A percentile compares a stretch with the other conserved stretches of the same genome.
Conservation (phyloP, 768 basidiomycete species). For the Fomitopsis pulvina region DNA sequence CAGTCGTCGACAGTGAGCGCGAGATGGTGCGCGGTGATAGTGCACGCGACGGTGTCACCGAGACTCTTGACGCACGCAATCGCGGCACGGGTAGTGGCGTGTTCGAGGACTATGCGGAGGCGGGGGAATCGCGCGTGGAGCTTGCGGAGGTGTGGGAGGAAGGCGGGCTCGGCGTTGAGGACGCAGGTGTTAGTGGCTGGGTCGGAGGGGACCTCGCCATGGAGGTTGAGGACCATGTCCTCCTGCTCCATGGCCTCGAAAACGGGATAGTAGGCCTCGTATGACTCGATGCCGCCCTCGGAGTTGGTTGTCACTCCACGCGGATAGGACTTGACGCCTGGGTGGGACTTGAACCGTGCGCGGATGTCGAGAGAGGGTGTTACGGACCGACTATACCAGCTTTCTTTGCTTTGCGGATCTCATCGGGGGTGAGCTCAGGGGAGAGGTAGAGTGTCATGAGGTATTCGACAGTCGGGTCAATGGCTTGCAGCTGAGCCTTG, state of each 20-base stretch:
- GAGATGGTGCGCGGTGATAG: conserved; percentile 96
- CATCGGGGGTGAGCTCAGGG: conserved; percentile 82
- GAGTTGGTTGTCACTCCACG: conserved; percentile 97
- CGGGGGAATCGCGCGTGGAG: conserved; percentile 81
- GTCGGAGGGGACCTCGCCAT: conserved; percentile 96
- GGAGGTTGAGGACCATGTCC: conserved; percentile 92
- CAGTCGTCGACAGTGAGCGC: conserved; percentile 93
- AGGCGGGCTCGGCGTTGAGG: conserved; percentile 86
- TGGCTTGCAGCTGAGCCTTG: conserved; percentile 61
- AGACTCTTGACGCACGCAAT: conserved; percentile 78
- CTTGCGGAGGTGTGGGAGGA: conserved; percentile 80
- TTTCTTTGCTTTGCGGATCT: conserved; percentile 80
- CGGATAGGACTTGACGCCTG: conserved; percentile 93
- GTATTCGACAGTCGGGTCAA: conserved; percentile 78
- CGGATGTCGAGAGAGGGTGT: neutral
- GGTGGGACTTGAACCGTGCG: neutral
- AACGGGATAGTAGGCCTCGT: conserved; percentile 86
- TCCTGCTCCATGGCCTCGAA: conserved; percentile 93
- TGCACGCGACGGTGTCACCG: conserved; percentile 84
- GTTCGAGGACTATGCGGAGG: conserved; percentile 93
- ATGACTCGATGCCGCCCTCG: conserved; percentile 93
- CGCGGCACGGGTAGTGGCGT: conserved; percentile 90
- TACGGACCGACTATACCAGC: conserved; percentile 66
- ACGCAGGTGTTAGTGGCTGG: conserved; percentile 75
- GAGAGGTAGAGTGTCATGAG: conserved; percentile 97